Percentiles rank a stretch among this genome's conserved stretches.
phyloP scores from a whole-genome alignment of 148 eudicot genomes.

The Chenopodium album region DNA sequence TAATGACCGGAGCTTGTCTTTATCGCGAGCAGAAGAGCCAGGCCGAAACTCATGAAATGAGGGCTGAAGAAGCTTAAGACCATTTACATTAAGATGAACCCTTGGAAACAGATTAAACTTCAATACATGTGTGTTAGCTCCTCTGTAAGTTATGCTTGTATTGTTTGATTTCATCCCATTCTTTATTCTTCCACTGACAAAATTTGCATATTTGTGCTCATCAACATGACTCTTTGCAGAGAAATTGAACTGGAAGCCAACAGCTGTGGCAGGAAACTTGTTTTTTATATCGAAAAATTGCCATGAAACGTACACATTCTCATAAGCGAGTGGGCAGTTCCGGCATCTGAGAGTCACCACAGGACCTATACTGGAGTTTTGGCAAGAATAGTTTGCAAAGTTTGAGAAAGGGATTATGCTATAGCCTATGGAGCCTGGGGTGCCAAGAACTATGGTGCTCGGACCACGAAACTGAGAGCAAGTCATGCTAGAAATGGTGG shows the following conservation, averaged over 20 bases:
- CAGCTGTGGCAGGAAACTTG: constrained; percentile 63
- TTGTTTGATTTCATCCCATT: constrained; percentile 41
- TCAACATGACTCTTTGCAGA: constrained; percentile 47
- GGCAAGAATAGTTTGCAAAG: constrained; percentile 66
- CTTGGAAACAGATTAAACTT: constrained; percentile 78
- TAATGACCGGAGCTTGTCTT: constrained; percentile 49
- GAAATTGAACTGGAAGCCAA: constrained; percentile 82
- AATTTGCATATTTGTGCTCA: constrained; percentile 49
- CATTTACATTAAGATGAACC: constrained; percentile 56
- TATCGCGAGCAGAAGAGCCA: constrained; percentile 61
- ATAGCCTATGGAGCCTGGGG: constrained; percentile 56
- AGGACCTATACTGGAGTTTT: constrained; percentile 69
- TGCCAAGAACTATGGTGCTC: constrained; percentile 51
- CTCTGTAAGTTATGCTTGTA: constrained; percentile 59
- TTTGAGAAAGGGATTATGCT: constrained; percentile 46
- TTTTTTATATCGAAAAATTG: constrained; percentile 68
- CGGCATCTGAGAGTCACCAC: constrained; percentile 47
- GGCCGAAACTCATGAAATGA: constrained; percentile 76
- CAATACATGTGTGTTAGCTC: constrained; percentile 54
- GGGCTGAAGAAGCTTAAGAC: constrained; percentile 79
- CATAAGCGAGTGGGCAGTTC: constrained; percentile 54
- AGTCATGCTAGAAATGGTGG: constrained; percentile 73
- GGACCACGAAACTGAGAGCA: constrained; percentile 68
- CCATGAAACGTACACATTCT: constrained; percentile 62
- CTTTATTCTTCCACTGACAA: constrained; percentile 59